These are phyloP conservation scores for Arthrobotrys iridis DNA, from an alignment of 2,329 filamentous ascomycete species.

Conservation along the genomic window DNA sequence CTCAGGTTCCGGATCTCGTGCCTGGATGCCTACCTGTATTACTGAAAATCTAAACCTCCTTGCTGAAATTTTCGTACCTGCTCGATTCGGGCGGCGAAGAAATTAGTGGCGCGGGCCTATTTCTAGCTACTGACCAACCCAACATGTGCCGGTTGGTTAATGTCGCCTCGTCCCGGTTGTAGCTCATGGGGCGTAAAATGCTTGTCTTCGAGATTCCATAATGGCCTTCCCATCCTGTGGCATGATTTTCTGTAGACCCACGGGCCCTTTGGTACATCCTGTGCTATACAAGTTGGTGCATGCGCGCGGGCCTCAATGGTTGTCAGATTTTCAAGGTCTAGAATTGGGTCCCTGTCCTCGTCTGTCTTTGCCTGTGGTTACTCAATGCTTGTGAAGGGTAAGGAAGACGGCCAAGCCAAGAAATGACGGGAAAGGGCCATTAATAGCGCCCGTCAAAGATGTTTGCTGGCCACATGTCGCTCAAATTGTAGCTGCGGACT, in stretches of 20 bases:
- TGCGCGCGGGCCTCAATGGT: too few relatives aligned
- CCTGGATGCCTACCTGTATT: constrained; percentile 9
- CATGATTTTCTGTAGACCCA: constrained; percentile 4
- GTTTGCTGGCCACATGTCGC: constrained; percentile 25
- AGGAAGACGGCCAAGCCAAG: too few relatives aligned
- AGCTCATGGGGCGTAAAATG: not conserved
- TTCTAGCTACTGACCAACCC: constrained; percentile 5
- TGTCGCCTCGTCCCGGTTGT: constrained; percentile 19
- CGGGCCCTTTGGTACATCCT: not conserved
- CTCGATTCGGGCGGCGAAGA: not conserved
- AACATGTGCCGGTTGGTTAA: constrained; percentile 3
- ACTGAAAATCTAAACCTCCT: not conserved
- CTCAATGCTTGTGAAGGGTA: not conserved
- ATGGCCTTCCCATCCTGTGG: constrained; percentile 14
- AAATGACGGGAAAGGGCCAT: constrained; percentile 6
- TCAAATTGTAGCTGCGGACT: not conserved
- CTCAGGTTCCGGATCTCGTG: not conserved
- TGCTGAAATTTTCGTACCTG: constrained; percentile 1
- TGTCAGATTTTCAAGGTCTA: not conserved
- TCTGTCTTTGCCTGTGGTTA: not conserved
- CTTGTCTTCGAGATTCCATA: constrained; percentile 11
- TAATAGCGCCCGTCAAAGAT: constrained; percentile 24
- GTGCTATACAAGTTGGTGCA: not conserved
- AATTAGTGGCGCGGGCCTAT: not conserved
- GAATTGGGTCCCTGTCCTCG: constrained; percentile 6